Base-by-base conservation (phyloP, 2,329 filamentous ascomycete species). In the Helotiales sp. region DNA sequence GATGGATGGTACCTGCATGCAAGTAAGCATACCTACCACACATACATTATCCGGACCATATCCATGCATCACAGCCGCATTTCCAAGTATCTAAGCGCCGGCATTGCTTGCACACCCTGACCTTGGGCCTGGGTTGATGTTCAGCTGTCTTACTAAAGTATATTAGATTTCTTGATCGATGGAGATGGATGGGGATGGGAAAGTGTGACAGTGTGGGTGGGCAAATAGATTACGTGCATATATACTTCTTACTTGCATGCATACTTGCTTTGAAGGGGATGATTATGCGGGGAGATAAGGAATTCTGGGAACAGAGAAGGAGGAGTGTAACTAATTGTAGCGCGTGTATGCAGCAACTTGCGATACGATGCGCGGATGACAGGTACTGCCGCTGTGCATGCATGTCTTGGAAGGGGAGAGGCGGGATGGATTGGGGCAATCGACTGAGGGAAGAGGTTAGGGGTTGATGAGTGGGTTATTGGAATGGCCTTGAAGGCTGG, bases 311-410 rank as follows among this genome's bases (percentile, higher is more conserved):
- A n/a, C n/a, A n/a, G n/a, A 8, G 17, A 20, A 10, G 5, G 40
- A 7, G n/a, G n/a, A 30, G 24, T 52, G 49, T 45, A 45, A n/a
- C 49, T 52, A 52, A 52, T 52, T 52, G 24, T 30, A 52, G 49
- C 49, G 49, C 49, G 49, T 52, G 49, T 52, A 52, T 50, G 22
- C 47, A 50, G 22, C 15, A 28, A 4, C 13, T 5, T 50, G 17
- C n/a, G 3, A 11, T 22, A 50, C 15, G 20, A 15, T 30, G 49
- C 49, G 24, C n/a, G 49, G 49, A 52, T 52, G 49, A 52, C 49
- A 52, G 49, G 49, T 52, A 52, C 49, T 30, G 47, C 47, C 47
- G 49, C 49, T 52, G 49, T 52, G 26, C 49, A 45, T 52, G 49
- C 49, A 30, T 52, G 11, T 17, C 24, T 52, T 30, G 49, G 22